A percentile compares a stretch with the other conserved stretches of the same genome.
phyloP scores from a whole-genome alignment of 2,329 filamentous ascomycete genomes.

The Colletotrichum salicis region DNA sequence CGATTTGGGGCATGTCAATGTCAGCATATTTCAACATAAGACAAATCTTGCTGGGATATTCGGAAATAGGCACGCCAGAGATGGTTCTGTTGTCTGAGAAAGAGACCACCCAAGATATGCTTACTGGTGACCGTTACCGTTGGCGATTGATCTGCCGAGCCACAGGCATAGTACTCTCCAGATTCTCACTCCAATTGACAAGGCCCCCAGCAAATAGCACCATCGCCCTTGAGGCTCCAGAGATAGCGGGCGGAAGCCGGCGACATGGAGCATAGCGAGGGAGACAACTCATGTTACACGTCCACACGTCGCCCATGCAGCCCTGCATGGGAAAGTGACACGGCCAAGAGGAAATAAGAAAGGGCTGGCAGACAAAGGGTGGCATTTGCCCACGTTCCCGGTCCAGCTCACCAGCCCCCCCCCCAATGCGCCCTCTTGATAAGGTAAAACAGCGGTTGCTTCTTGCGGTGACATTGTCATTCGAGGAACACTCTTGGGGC shows the following conservation, averaged over 20 bases:
- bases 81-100: background rate
- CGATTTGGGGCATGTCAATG: background rate
- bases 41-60: background rate
- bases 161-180: background rate
- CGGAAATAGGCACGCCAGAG: background rate
- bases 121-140: background rate
- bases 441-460: background rate
- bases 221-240: background rate
- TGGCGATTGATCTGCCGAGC: constrained; percentile 1
- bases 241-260: constrained; percentile 12
- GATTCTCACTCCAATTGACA: constrained; percentile 1
- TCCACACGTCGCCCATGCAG: background rate
- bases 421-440: background rate
- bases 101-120: constrained; percentile 1
- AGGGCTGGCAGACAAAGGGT: background rate
- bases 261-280: background rate
- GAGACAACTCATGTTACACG: constrained; percentile 11
- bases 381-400: background rate
- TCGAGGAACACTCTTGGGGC: background rate
- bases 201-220: background rate
- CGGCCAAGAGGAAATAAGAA: constrained; percentile 17
- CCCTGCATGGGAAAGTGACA: constrained; percentile 22
- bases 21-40: background rate
- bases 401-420: background rate
- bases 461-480: background rate